Conservation (phyloP, 139 green algal genomes). For the Pseudopediastrum boryanum region DNA sequence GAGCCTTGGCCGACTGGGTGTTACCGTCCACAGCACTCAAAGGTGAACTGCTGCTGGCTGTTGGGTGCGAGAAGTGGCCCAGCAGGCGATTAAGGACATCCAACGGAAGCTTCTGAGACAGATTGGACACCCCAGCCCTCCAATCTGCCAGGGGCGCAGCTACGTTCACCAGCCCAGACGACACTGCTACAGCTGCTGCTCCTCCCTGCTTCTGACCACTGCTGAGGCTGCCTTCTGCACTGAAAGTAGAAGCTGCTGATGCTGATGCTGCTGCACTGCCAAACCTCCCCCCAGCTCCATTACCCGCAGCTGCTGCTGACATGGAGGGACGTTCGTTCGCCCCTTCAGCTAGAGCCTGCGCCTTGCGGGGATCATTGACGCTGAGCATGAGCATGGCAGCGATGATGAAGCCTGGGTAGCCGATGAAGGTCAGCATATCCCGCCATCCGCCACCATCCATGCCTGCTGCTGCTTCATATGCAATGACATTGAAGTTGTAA, state of each 20-base stretch:
- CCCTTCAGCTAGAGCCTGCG: not conserved
- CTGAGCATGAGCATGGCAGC: constrained; percentile 62
- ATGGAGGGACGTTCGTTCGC: not conserved
- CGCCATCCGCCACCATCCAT: constrained; percentile 56
- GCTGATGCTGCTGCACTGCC: not conserved
- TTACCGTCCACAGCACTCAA: not conserved
- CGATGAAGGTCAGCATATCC: constrained; percentile 68
- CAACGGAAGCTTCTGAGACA: constrained; percentile 25
- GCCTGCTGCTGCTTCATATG: constrained; percentile 33
- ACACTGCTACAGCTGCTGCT: constrained; percentile 18
- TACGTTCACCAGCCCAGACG: not conserved
- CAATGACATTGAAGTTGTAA: constrained; percentile 73
- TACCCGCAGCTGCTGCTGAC: not conserved
- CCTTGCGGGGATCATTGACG: constrained; percentile 65
- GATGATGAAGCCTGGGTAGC: constrained; percentile 68
- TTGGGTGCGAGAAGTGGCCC: not conserved
- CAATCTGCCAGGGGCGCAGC: not conserved
- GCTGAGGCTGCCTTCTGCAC: not conserved
- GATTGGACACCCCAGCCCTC: not conserved
- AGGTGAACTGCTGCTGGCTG: not conserved
- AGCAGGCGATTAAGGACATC: not conserved
- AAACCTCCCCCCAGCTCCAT: not conserved
- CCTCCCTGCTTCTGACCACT: too few relatives aligned
- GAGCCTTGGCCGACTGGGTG: not conserved
- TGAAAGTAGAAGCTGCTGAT: constrained; percentile 4